Conservation (phyloP, 129 eudicot genomes). For the Oenanthe sinensis region DNA sequence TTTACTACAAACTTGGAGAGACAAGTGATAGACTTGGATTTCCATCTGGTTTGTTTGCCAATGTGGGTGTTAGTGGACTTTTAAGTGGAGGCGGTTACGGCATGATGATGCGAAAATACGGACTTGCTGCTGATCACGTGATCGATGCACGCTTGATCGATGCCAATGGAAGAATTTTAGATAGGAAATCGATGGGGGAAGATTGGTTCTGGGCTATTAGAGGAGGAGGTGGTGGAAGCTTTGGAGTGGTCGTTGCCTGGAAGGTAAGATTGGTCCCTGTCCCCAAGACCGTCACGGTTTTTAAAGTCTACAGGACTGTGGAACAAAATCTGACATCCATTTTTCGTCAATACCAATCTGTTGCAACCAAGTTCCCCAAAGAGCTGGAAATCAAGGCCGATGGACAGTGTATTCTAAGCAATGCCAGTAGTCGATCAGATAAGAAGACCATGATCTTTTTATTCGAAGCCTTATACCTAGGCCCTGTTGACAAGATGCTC, state of each 20-base stretch:
- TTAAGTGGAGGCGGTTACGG: neutral
- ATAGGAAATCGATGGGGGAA: neutral
- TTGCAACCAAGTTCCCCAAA: neutral
- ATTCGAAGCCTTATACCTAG: neutral
- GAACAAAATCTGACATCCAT: neutral
- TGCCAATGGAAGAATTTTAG: neutral
- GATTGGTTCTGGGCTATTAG: neutral
- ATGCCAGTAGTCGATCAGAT: neutral
- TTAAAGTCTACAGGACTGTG: neutral
- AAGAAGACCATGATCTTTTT: neutral
- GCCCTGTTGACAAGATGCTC: neutral
- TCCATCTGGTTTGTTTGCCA: neutral
- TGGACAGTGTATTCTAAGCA: neutral
- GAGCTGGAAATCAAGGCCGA: neutral
- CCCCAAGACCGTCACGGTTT: neutral
- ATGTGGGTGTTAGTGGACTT: neutral
- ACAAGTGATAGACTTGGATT: neutral
- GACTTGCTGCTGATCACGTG: neutral
- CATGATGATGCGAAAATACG: neutral
- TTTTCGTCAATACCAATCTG: neutral
- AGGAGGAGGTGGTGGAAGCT: constrained; percentile 2
- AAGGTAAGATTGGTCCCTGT: neutral
- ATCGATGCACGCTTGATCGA: neutral
- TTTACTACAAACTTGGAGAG: neutral
- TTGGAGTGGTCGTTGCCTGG: neutral